Base-by-base conservation (phyloP, 2,329 filamentous ascomycete genomes). In the Botrytis pseudocinerea region DNA sequence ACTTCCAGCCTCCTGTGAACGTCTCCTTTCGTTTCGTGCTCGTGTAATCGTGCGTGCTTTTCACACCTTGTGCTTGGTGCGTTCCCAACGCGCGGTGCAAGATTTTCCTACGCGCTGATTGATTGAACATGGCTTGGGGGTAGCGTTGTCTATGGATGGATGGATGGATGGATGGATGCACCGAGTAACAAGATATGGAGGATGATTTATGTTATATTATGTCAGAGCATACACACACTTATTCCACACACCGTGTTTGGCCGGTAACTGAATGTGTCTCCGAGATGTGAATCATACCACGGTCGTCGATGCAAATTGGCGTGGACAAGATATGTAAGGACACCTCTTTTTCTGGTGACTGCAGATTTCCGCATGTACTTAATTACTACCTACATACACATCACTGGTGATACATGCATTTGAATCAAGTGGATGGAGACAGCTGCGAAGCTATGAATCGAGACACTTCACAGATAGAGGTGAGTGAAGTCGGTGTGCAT, bases 21-120 rank as follows among this genome's bases (percentile, higher is more conserved):
- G 12, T 28, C 38, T 54, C 14, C 48, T n/a, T 42, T 63, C 25
- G 40, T 63, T 42, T 63, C 38, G 61, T 63, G 38, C 61, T 46
- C 40, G 25, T 64, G 51, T 57, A 28, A 18, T 57, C n/a, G 51
- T 57, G n/a, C 51, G 51, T 57, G 51, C 51, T 32, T 18, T 57
- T 57, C 16, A 57, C 32, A 57, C 51, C 51, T 63, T 40, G 61
- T 63, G 40, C 61, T 63, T 63, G 40, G 40, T 64, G 61, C 61
- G 18, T 44, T 64, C 40, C 61, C 18, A 64, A 46, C 40, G 61
- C 61, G 61, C 32, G 28, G 18, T 64, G 40, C 61, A 44, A 14
- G 18, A 44, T 22, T 64, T 63, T 54, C 48, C 22, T 4, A 64
- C 61, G 61, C 61, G 61, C 61, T 64, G 61, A 44, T 63, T 42